A percentile compares a stretch with the other conserved stretches of the same genome.
Evolutionary conservation across 352 stramenopile genomes (phyloP).

Genomic region (Globisporangium cederbergense): DNA sequence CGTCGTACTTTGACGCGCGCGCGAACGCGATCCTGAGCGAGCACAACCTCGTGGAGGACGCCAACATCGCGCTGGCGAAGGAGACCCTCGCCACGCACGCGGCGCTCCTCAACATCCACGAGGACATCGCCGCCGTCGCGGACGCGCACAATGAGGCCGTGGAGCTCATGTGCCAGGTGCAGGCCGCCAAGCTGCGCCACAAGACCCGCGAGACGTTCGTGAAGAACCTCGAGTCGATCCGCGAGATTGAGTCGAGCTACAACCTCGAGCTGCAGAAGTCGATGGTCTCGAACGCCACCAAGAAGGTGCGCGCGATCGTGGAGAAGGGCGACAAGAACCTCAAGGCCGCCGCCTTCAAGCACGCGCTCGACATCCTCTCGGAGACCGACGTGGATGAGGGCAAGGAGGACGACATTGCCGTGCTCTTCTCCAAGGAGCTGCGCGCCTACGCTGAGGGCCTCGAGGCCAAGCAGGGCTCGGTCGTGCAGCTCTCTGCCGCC

Average conservation of each 20-base stretch:
- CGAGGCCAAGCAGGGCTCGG: conserved; percentile 75
- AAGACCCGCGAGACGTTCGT: conserved; percentile 87
- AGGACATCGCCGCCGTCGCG: conserved; percentile 74
- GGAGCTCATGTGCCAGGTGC: conserved; percentile 79
- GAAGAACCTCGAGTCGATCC: conserved; percentile 86
- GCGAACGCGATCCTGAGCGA: conserved; percentile 74
- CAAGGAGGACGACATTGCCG: conserved; percentile 84
- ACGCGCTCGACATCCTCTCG: conserved; percentile 78
- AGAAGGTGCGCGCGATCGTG: conserved; percentile 67
- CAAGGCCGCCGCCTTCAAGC: conserved; percentile 83
- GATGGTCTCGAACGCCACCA: conserved; percentile 72
- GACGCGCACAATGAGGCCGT: conserved; percentile 82
- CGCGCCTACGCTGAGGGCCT: conserved; percentile 69
- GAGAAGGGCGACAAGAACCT: conserved; percentile 83
- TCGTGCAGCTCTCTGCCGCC: conserved; percentile 66
- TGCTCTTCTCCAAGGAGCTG: conserved; percentile 82
- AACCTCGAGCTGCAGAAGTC: conserved; percentile 81
- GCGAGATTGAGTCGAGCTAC: conserved; percentile 77
- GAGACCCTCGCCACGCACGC: conserved; percentile 82
- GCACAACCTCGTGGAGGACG: conserved; percentile 83
- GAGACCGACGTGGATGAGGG: conserved; percentile 60
- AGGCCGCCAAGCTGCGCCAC: conserved; percentile 83
- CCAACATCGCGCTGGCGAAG: conserved; percentile 79
- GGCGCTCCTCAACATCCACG: conserved; percentile 81
- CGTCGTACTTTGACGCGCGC: conserved; percentile 83